phyloP scores from a whole-genome alignment of 805 yeast species.

The Pichia rugopelliculosa region DNA sequence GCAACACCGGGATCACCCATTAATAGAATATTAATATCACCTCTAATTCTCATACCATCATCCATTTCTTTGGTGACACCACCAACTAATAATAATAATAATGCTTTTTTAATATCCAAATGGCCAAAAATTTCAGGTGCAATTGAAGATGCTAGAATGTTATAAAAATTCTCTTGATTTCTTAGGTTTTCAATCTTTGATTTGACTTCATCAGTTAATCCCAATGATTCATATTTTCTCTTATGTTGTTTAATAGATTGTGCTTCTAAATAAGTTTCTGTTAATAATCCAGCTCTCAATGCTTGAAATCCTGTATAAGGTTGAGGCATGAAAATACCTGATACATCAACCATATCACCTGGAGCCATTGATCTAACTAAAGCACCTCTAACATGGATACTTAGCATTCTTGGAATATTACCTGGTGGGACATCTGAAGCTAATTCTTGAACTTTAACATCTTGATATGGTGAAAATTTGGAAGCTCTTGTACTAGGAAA shows the following conservation, averaged over 20 bases:
- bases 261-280: constrained; percentile 89
- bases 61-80: constrained; percentile 94
- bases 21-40: constrained; percentile 89
- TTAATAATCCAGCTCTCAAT: constrained; percentile 81
- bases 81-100: constrained; percentile 78
- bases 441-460: constrained; percentile 87
- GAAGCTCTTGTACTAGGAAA: constrained; percentile 94
- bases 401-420: constrained; percentile 85
- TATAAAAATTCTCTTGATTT: constrained; percentile 64
- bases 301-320: constrained; percentile 97
- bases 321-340: constrained; percentile 88
- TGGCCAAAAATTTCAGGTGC: constrained; percentile 98
- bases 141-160: constrained; percentile 74
- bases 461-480: constrained; percentile 91
- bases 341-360: constrained; percentile 89
- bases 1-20: constrained; percentile 99
- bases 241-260: constrained; percentile 84
- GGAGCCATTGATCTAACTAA: constrained; percentile 82
- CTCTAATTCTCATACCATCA: constrained; percentile 96
- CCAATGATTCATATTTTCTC: constrained; percentile 67
- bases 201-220: constrained; percentile 49
- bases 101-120: constrained; percentile 84
- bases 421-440: constrained; percentile 97
- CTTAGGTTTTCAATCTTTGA: constrained; percentile 49
- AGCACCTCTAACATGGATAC: constrained; percentile 86